Conservation (phyloP, 1,284 basidiomycete species). For the Pseudozyma hubeiensis region DNA sequence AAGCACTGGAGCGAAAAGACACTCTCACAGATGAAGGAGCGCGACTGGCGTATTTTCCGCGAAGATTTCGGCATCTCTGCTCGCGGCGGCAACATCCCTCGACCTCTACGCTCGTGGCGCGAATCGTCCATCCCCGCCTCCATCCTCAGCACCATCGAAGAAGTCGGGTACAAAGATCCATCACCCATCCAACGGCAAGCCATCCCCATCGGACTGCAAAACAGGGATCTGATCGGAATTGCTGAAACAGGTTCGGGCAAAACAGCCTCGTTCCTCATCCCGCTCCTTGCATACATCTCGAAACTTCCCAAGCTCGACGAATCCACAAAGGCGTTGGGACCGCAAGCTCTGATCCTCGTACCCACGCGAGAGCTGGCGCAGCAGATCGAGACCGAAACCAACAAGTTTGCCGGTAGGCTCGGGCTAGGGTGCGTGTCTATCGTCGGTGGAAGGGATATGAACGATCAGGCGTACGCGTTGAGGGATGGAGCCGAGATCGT, state of each 20-base stretch:
- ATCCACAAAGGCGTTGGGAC: slow-evolving; percentile 90
- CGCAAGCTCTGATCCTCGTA: slow-evolving; percentile 91
- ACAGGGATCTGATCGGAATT: slow-evolving; percentile 95
- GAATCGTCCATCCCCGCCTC: slow-evolving; percentile 84
- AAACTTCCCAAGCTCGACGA: slow-evolving; percentile 85
- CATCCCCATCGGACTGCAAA: slow-evolving; percentile 95
- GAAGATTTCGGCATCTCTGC: slow-evolving; percentile 98
- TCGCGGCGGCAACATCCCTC: slow-evolving; percentile 87
- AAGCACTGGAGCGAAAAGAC: slow-evolving; percentile 97
- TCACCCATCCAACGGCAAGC: slow-evolving; percentile 97
- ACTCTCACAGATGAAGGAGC: slow-evolving; percentile 91
- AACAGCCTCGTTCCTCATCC: slow-evolving; percentile 98
- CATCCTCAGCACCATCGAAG: slow-evolving; percentile 85
- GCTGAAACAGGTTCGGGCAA: slow-evolving; percentile 96
- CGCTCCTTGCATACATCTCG: slow-evolving; percentile 94
- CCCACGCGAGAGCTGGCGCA: slow-evolving; percentile 97
- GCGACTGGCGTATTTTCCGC: slow-evolving; percentile 98
- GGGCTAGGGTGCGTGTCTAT: slow-evolving; percentile 95
- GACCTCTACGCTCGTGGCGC: slow-evolving; percentile 89
- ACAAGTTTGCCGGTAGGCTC: slow-evolving; percentile 87
- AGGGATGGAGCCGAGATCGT: slow-evolving; percentile 97
- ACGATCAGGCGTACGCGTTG: slow-evolving; percentile 96
- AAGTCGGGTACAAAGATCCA: slow-evolving; percentile 95
- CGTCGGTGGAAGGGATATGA: slow-evolving; percentile 90
- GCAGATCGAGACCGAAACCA: slow-evolving; percentile 92